Base-by-base conservation (phyloP, 1,139 yeast genomes). In the Yamadazyma sp. region DNA sequence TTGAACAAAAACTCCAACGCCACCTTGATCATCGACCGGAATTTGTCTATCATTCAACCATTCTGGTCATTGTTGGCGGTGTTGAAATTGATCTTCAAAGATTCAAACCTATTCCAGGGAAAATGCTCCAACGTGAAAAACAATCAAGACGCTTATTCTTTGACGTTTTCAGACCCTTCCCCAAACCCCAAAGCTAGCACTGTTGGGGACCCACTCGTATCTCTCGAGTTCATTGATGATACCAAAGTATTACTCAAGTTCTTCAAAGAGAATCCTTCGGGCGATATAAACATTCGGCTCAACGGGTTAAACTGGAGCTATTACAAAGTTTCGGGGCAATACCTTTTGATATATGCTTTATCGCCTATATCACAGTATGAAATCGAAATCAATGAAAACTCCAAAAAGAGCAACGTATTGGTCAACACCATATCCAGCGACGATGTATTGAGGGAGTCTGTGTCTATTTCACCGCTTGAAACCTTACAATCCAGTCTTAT, bases 351-450 rank as follows among this genome's bases (percentile, higher is more conserved):
- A 29, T 78, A 77, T 55, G 88, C 88, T 1, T 63, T 84, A 37
- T 79, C 87, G 10, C 86, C 89, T 0, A 61, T 78, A 22, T 79
- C 80, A 32, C 87, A 83, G 45, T 84, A 82, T 51, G 87, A 81
- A 50, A 74, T 84, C 38, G 86, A 81, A 42, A 64, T 82, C 40
- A 52, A 60, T 38, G 64, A 73, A 36, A 62, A 70, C 17, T 61
- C 60, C 20, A 15, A 25, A 16, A 17, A 27, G 23, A 34, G 20
- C 9, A 39, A 41, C 10, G 38, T 60, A 11, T 43, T 63, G 12
- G 53, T 71, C 25, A 68, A 64, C 43, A 71, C 76, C 3, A 46
- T 68, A n/a, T 66, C 66, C 32, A 53, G 62, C 15, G 35, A 33
- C 20, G 44, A 43, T 9, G 38, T 46, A 4, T 37, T 47, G 22